Percentiles rank a stretch among this genome's conserved stretches.
phyloP scores from a whole-genome alignment of 768 basidiomycete species.

The Collybiopsis luxurians region DNA sequence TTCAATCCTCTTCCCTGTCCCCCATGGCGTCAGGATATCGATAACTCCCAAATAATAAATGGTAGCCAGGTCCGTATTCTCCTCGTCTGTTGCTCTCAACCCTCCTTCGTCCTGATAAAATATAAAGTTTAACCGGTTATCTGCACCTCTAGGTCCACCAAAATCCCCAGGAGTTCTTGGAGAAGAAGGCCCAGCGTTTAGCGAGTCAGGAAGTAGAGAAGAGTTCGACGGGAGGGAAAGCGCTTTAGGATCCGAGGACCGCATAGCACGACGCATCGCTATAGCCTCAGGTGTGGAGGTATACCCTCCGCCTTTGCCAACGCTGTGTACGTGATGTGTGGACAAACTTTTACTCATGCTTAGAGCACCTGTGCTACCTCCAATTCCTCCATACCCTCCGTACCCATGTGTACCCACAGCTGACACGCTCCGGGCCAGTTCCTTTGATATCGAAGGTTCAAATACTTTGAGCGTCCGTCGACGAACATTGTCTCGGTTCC shows the following conservation, averaged over 20 bases:
- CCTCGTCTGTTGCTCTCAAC: slow-evolving; percentile 84
- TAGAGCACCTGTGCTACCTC: slow-evolving; percentile 1
- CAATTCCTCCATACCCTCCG: slow-evolving; percentile 1
- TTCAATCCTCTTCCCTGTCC: slow-evolving; percentile 72
- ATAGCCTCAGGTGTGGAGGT: slow-evolving; percentile 67
- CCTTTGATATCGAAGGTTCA: slow-evolving; percentile 32
- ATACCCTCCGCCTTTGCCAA: slow-evolving; percentile 39
- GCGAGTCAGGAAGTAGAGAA: slow-evolving; percentile 60
- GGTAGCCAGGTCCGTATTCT: slow-evolving; percentile 66
- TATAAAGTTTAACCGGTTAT: slow-evolving; percentile 71
- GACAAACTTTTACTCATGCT: slow-evolving; percentile 4
- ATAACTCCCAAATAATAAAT: slow-evolving; percentile 97
- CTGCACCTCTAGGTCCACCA: slow-evolving; percentile 14
- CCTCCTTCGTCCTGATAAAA: slow-evolving; percentile 99
- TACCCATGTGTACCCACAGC: slow-evolving; percentile 40
- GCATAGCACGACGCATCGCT: slow-evolving; percentile 84
- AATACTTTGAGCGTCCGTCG: slow-evolving; percentile 91
- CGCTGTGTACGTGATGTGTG: not conserved
- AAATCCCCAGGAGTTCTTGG: not conserved
- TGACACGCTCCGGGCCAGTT: not conserved
- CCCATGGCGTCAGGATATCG: slow-evolving; percentile 94
- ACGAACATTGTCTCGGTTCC: slow-evolving; percentile 89
- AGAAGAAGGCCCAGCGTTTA: not conserved
- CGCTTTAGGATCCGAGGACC: slow-evolving; percentile 74
- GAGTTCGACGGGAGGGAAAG: slow-evolving; percentile 51